Percentiles rank a stretch among this genome's conserved stretches.
Conservation (phyloP, 2,329 filamentous ascomycete species). For the Arthroderma sp. region DNA sequence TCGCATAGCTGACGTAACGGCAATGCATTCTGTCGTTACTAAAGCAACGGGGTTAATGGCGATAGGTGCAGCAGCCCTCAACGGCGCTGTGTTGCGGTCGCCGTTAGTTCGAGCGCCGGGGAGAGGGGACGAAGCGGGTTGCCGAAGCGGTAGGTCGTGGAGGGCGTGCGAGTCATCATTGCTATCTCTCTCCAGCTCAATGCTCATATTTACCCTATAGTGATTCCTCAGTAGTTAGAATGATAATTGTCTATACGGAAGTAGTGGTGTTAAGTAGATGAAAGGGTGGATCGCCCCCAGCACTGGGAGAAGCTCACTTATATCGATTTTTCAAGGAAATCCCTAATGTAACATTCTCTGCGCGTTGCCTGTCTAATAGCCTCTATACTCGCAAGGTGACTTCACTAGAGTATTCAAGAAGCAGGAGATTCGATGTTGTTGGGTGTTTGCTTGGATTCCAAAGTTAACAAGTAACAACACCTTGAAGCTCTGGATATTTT, state of each 20-base stretch:
- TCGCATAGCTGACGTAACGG: conserved; percentile 94
- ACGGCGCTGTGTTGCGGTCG: not conserved
- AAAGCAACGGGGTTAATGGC: conserved; percentile 83
- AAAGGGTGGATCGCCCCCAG: not conserved
- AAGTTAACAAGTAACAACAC: conserved; percentile 4
- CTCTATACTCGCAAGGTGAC: not conserved
- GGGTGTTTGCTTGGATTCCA: not conserved
- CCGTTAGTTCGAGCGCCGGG: not conserved
- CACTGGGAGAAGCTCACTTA: not conserved
- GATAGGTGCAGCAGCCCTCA: conserved; percentile 34
- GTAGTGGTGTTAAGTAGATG: not conserved
- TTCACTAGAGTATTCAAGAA: not conserved
- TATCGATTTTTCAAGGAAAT: not conserved
- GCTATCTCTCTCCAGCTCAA: conserved; percentile 7
- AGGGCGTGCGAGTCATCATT: conserved; percentile 5
- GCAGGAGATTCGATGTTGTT: not conserved
- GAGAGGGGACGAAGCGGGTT: not conserved
- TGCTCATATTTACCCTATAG: conserved; percentile 11
- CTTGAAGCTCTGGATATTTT: not conserved
- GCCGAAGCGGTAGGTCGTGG: not conserved
- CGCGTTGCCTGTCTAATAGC: not conserved
- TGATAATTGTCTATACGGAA: not conserved
- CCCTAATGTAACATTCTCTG: not conserved
- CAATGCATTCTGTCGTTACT: conserved; percentile 97
- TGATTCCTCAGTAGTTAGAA: not conserved